Conservation (phyloP, 1,284 basidiomycete species). For the Phellopilus nigrolimitatus region DNA sequence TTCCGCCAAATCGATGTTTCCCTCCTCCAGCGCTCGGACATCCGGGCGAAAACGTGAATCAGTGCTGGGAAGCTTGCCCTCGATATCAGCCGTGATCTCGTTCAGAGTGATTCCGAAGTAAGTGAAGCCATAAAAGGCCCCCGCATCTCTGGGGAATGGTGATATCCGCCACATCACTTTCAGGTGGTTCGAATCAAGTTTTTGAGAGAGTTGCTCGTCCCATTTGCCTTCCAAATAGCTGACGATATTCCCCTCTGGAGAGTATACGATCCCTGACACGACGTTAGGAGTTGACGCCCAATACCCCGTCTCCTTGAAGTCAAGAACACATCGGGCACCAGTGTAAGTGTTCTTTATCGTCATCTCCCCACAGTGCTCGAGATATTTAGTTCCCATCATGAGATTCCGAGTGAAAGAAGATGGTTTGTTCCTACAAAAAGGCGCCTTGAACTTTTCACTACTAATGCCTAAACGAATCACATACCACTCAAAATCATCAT, state of each 20-base stretch:
- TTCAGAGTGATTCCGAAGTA: constrained; percentile 77
- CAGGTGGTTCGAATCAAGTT: constrained; percentile 62
- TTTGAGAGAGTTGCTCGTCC: constrained; percentile 71
- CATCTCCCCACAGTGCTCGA: constrained; percentile 78
- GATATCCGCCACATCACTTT: constrained; percentile 71
- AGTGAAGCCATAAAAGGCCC: constrained; percentile 81
- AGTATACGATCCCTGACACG: constrained; percentile 59
- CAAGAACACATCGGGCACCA: constrained; percentile 57
- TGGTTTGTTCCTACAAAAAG: constrained; percentile 80
- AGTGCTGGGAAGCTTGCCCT: constrained; percentile 69
- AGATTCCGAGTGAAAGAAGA: constrained; percentile 87
- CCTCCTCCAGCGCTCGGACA: constrained; percentile 82
- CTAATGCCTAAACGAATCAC: constrained; percentile 19
- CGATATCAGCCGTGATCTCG: constrained; percentile 70
- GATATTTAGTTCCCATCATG: constrained; percentile 86
- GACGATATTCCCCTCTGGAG: constrained; percentile 46
- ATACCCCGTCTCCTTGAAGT: constrained; percentile 83
- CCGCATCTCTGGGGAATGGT: constrained; percentile 69
- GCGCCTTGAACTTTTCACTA: not conserved
- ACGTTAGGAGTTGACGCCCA: constrained; percentile 71
- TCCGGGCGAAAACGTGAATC: constrained; percentile 86
- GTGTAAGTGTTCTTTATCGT: constrained; percentile 59
- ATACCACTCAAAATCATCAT: constrained; percentile 67
- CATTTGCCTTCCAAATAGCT: constrained; percentile 76
- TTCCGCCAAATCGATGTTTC: constrained; percentile 74